A percentile compares a stretch with the other conserved stretches of the same genome.
Evolutionary conservation across 2,329 filamentous ascomycete species (phyloP).

Genomic region (Stagonosporopsis vannaccii): DNA sequence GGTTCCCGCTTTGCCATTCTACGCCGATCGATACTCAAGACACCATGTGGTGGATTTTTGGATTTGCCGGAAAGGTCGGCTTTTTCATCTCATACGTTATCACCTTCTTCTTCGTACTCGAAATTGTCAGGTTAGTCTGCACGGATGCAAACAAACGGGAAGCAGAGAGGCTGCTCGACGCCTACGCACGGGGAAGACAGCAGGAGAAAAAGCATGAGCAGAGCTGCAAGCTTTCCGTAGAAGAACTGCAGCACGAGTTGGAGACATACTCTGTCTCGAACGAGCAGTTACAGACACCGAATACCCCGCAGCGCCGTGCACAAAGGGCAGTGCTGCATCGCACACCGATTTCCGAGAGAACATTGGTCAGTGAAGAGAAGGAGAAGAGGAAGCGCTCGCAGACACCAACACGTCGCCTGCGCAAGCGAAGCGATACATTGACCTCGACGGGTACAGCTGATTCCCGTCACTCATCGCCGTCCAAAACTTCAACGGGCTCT

Average conservation of each 20-base stretch:
- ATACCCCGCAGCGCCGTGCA: conserved; percentile 10
- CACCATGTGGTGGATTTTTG: conserved; percentile 19
- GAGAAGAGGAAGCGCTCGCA: conserved; percentile 15
- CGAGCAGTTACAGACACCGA: conserved; percentile 1
- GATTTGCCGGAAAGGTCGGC: conserved; percentile 18
- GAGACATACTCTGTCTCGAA: conserved; percentile 5
- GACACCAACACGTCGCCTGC: conserved; percentile 19
- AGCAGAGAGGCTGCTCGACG: conserved; percentile 31
- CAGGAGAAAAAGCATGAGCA: conserved; percentile 5
- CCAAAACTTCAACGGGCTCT: conserved; percentile 7
- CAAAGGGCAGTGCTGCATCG: conserved; percentile 2
- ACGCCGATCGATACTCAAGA: background rate
- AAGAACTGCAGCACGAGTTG: conserved; percentile 11
- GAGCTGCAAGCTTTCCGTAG: conserved; percentile 6
- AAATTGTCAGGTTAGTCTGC: conserved; percentile 29
- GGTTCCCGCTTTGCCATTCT: background rate
- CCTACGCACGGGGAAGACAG: conserved; percentile 23
- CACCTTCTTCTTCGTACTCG: conserved; percentile 32
- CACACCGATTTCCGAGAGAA: conserved; percentile 13
- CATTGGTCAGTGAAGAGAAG: conserved; percentile 9
- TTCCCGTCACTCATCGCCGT: conserved; percentile 12
- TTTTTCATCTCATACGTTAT: conserved; percentile 35
- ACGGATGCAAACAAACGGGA: conserved; percentile 35
- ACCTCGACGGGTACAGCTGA: conserved; percentile 25
- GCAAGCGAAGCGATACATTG: conserved; percentile 34